phyloP scores from a whole-genome alignment of 768 basidiomycete genomes.

The Rhodosporidiobolus odoratus region DNA sequence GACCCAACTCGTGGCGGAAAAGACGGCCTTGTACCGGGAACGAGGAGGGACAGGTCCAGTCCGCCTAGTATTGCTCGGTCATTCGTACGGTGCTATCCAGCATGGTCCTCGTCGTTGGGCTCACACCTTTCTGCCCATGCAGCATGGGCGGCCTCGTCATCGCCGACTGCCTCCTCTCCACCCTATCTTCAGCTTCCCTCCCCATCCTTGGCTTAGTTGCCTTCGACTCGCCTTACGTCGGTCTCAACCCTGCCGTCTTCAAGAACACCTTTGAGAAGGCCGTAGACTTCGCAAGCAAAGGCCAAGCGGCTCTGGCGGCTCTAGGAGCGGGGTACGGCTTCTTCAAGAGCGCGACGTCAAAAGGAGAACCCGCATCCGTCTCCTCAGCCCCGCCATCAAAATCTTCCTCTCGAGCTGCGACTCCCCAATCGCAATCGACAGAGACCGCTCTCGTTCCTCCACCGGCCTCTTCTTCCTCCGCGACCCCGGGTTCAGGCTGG shows the following conservation, averaged over 20 bases:
- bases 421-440: not conserved
- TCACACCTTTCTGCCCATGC: not conserved
- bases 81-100: conserved; percentile 20
- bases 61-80: conserved; percentile 24
- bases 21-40: conserved; percentile 3
- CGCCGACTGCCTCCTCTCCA: conserved; percentile 26
- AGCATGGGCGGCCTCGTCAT: conserved; percentile 40
- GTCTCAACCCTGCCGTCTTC: conserved; percentile 35
- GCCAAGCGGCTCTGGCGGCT: conserved; percentile 24
- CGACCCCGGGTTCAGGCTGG: conserved; percentile 13
- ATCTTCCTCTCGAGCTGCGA: not conserved
- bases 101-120: not conserved
- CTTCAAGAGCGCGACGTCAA: conserved; percentile 11
- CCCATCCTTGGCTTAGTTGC: conserved; percentile 33
- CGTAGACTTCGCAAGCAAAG: conserved; percentile 22
- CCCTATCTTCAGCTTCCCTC: conserved; percentile 14
- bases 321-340: conserved; percentile 28
- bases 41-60: conserved; percentile 23
- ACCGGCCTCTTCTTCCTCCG: conserved; percentile 16
- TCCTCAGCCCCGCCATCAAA: not conserved
- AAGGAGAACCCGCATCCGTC: not conserved
- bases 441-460: not conserved
- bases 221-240: conserved; percentile 34
- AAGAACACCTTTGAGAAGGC: conserved; percentile 33
- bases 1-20: conserved; percentile 10